Evolutionary conservation across 805 yeast species (phyloP).

Genomic region (Ogataea philodendri): DNA sequence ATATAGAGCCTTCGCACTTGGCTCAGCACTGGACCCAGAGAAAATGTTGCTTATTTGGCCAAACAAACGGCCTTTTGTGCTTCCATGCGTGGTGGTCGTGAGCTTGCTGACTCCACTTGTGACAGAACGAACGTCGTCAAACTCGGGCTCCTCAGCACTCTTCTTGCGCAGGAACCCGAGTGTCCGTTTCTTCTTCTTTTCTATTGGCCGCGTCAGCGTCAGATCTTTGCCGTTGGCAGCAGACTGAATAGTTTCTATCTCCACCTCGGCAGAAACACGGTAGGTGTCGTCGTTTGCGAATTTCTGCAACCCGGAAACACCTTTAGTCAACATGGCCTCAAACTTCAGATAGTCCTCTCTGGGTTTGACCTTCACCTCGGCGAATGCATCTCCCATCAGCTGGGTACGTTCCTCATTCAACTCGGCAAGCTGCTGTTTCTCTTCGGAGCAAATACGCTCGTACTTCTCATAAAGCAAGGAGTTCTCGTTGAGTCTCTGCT

Average conservation of each 20-base stretch:
- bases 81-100: constrained; percentile 23
- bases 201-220: constrained; percentile 50
- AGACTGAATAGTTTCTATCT: constrained; percentile 83
- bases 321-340: constrained; percentile 52
- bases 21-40: constrained; percentile 11
- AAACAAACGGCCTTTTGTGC: constrained; percentile 28
- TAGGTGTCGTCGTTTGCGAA: constrained; percentile 72
- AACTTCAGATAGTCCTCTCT: constrained; percentile 40
- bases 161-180: constrained; percentile 36
- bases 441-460: constrained; percentile 44
- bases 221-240: constrained; percentile 77
- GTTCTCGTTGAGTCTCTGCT: constrained; percentile 45
- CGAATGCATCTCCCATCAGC: constrained; percentile 31
- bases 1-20: constrained; percentile 51
- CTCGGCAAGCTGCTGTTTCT: constrained; percentile 50
- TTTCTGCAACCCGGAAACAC: constrained; percentile 52
- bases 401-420: constrained; percentile 36
- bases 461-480: constrained; percentile 38
- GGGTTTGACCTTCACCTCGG: constrained; percentile 39
- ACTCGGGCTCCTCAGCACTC: constrained; percentile 20
- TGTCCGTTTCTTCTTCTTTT: constrained; percentile 59
- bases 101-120: constrained; percentile 31
- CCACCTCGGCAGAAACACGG: constrained; percentile 78
- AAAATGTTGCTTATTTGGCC: constrained; percentile 24
- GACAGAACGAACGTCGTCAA: constrained; percentile 27